A percentile compares a stretch with the other conserved stretches of the same genome.
Conservation (phyloP, 106 monocot genomes). For the Dendrobium chrysotoxum region DNA sequence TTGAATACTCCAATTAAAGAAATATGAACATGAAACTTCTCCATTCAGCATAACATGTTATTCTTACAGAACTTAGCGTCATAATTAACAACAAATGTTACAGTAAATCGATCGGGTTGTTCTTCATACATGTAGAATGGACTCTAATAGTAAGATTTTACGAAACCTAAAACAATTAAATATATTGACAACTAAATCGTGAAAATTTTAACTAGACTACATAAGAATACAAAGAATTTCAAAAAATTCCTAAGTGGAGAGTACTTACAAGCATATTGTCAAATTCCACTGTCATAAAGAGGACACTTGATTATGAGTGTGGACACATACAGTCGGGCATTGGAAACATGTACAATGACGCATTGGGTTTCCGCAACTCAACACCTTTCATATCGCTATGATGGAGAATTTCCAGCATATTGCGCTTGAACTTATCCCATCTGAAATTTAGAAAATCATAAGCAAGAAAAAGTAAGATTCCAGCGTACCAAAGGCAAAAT, state of each 20-base stretch:
- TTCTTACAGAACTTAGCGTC: not conserved
- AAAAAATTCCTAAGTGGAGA: not conserved
- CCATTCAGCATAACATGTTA: not conserved
- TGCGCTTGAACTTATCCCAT: slow-evolving; percentile 83
- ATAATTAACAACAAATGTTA: not conserved
- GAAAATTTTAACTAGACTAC: not conserved
- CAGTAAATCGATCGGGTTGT: not conserved
- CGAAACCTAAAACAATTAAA: not conserved
- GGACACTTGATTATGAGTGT: slow-evolving; percentile 15
- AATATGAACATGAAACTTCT: not conserved
- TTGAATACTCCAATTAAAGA: not conserved
- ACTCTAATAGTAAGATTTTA: not conserved
- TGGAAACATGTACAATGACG: slow-evolving; percentile 71
- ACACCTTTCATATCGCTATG: slow-evolving; percentile 70
- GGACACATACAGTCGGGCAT: slow-evolving; percentile 99
- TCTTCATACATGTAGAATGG: slow-evolving; percentile 2
- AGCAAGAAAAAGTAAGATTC: not conserved
- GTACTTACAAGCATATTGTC: not conserved
- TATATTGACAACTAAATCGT: not conserved
- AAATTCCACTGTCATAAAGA: not conserved
- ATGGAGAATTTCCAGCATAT: slow-evolving; percentile 82
- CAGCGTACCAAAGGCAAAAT: not conserved
- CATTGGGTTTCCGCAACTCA: slow-evolving; percentile 48
- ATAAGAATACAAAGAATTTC: slow-evolving; percentile 1
- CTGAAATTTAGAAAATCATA: slow-evolving; percentile 27